Evolutionary conservation across 2,329 filamentous ascomycete species (phyloP), one percentile per base, ranked within the genome.

Genomic region (Monosporascus sp.): DNA sequence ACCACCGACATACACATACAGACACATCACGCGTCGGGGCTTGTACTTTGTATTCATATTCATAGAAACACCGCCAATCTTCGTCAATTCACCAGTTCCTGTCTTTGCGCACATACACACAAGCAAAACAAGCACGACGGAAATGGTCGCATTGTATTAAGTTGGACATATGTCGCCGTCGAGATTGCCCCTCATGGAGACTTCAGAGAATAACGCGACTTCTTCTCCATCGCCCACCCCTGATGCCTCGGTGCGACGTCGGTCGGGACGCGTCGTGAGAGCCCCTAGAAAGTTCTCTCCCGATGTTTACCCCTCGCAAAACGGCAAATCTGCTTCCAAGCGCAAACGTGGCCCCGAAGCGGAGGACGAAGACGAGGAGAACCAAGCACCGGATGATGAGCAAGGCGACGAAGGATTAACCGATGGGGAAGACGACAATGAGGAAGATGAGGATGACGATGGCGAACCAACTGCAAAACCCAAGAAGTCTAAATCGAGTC

Each of bases 221-320:
- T 72, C 74, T 59, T 78, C 79, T 49, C 76, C 79, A 56, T 77
- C 79, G 52, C 72, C 74, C 56, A 74, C 77, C 57, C 71, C 74
- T 55, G 74, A 76, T 43, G 53, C 60, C 65, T 75, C 77, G n/a
- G 15, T 46, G 71, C 79, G 80, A 77, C 85, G 86, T 70, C 82
- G 83, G 60, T 88, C 85, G 38, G 82, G 83, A 82, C 83, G 83
- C 81, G 83, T 84, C 74, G 77, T 82, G 57, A 81, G 75, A 65
- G 76, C 74, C 37, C 82, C 83, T 46, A 69, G 78, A 65, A 85
- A 85, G 67, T 86, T 83, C 70, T 74, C 74, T 53, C 78, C 81
- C 51, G 78, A 85, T 56, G 72, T 75, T 60, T 55, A 52, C 25
- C 35, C 59, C 20, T 61, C 62, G 20, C 65, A 63, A 50, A 56